Evolutionary conservation across 2,329 filamentous ascomycete species (phyloP).

Genomic region (Lasiodiplodia sp.): DNA sequence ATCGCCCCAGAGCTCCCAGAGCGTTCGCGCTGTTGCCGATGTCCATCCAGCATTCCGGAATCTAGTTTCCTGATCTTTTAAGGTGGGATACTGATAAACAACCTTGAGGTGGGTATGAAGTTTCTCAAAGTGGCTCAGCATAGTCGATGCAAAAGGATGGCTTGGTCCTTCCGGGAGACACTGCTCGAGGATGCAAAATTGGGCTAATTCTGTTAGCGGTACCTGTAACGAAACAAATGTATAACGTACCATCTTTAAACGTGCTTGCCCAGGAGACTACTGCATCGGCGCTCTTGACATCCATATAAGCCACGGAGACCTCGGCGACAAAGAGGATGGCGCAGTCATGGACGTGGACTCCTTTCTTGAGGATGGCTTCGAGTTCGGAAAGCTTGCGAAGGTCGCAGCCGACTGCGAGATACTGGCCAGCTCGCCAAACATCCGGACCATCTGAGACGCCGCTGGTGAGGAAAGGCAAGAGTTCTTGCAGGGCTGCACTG

Average conservation of each 20-base stretch:
- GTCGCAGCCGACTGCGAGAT: conserved; percentile 83
- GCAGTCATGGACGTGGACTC: conserved; percentile 65
- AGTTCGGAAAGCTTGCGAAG: conserved; percentile 72
- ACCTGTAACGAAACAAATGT: neutral
- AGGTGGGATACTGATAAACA: conserved; percentile 71
- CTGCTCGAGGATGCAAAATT: conserved; percentile 88
- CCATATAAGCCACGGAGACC: conserved; percentile 92
- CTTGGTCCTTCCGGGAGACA: conserved; percentile 77
- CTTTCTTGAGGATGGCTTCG: conserved; percentile 63
- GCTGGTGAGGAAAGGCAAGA: conserved; percentile 39
- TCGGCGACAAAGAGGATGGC: conserved; percentile 84
- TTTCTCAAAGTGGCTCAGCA: conserved; percentile 84
- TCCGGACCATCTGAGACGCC: conserved; percentile 40
- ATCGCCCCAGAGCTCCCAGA: conserved; percentile 86
- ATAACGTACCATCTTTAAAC: conserved; percentile 68
- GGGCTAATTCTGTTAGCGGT: conserved; percentile 57
- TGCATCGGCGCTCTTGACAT: conserved; percentile 72
- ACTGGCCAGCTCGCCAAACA: conserved; percentile 65
- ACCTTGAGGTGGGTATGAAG: conserved; percentile 80
- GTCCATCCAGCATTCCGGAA: conserved; percentile 76
- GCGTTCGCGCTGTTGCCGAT: conserved; percentile 66
- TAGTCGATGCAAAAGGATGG: conserved; percentile 86
- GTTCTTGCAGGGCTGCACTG: conserved; percentile 62
- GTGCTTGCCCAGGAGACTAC: conserved; percentile 80
- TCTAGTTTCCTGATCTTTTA: conserved; percentile 70